Evolutionary conservation across 176 grass and related monocot species (phyloP), one percentile per base, ranked within the genome.

Genomic region (Neostapfia colusana): DNA sequence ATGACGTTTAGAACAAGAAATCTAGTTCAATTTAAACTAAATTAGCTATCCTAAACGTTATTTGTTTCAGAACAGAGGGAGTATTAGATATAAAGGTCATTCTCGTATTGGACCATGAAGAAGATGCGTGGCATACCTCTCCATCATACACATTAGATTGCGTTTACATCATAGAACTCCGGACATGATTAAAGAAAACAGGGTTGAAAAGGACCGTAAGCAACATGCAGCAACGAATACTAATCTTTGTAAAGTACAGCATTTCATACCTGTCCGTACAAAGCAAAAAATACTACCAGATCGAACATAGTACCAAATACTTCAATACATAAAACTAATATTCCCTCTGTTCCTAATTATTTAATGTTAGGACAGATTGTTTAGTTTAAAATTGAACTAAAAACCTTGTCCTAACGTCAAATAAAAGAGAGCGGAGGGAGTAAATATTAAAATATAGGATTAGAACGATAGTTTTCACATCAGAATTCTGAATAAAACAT

Each of bases 231-330:
- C 54, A 43, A 71, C 24, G 3, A 71, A 71, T 18, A 71, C 44
- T 15, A 17, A 18, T 36, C 57, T 15, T 77, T 72, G 12, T 54
- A 72, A 78, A 78, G 56, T 36, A 72, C 35, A 36, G 55, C 14
- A 73, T 13, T 46, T 27, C 43, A 63, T 84, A 70, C 35, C 64
- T 36, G 8, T 84, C 44, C 57, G 13, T 78, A 64, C 66, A 71
- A 78, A 78, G 11, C 24, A 63, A 41, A 63, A 54, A 21, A 55
- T 71, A 78, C 66, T 77, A 42, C 34, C 10, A 17, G 4, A 70
- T 72, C 43, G 8, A 71, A 68, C 34, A 70, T 57, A 26, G 38
- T 45, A 26, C 37, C 49, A 45, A 46, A 26, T 62, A 67, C 36
- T 75, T 62, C 24, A 39, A 65, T 39, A 65, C 7, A 48, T 18